These are phyloP conservation scores for Alternaria sp. DNA, from an alignment of 2,329 filamentous ascomycete species.

Conservation along the genomic window DNA sequence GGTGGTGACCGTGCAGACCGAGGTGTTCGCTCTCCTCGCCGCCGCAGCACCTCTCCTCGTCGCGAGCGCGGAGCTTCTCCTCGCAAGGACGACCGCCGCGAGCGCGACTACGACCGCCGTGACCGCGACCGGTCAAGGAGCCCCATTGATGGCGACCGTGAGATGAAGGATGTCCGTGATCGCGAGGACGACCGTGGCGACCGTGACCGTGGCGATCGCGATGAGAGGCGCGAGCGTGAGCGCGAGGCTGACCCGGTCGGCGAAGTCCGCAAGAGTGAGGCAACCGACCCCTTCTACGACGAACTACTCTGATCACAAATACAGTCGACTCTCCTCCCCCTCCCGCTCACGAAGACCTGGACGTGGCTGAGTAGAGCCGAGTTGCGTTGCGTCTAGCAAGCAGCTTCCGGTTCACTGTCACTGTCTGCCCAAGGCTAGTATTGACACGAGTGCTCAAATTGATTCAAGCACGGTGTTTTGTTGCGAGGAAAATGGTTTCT, in stretches of 20 bases:
- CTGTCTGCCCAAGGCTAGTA: slow-evolving; percentile 24
- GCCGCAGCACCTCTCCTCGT: slow-evolving; percentile 59
- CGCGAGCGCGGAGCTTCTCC: slow-evolving; percentile 72
- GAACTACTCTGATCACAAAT: slow-evolving; percentile 36
- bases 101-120: slow-evolving; percentile 72
- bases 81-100: slow-evolving; percentile 70
- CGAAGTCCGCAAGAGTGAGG: slow-evolving; percentile 85
- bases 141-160: slow-evolving; percentile 59
- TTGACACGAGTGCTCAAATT: slow-evolving; percentile 26
- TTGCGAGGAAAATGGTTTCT: slow-evolving; percentile 29
- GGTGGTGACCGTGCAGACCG: slow-evolving; percentile 71
- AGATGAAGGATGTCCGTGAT: slow-evolving; percentile 60
- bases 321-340: slow-evolving; percentile 78
- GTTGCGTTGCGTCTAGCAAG: slow-evolving; percentile 19
- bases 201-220: slow-evolving; percentile 55
- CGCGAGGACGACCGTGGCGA: slow-evolving; percentile 66
- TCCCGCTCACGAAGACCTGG: slow-evolving; percentile 84
- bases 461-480: slow-evolving; percentile 31
- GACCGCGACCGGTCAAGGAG: slow-evolving; percentile 77
- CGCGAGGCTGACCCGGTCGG: slow-evolving; percentile 76
- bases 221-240: slow-evolving; percentile 58
- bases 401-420: slow-evolving; percentile 14
- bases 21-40: slow-evolving; percentile 67
- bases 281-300: slow-evolving; percentile 21
- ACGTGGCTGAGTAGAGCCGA: slow-evolving; percentile 76